A percentile compares a stretch with the other conserved stretches of the same genome.
Evolutionary conservation across 495 filamentous ascomycete species (phyloP).

Genomic region (Chaetomium fimeti): DNA sequence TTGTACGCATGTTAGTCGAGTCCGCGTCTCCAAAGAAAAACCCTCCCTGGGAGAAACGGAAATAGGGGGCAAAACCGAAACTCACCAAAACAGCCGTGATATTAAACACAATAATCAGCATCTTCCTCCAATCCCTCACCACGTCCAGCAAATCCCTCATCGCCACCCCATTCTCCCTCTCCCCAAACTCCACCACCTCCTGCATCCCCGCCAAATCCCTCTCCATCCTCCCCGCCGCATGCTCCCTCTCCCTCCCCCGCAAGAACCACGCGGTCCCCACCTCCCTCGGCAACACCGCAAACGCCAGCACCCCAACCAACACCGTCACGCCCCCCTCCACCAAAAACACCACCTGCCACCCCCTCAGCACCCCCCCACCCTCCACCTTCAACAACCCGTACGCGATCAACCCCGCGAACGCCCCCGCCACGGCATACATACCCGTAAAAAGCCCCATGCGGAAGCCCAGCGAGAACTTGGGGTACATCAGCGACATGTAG

Average conservation of each 20-base stretch:
- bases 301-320: conserved; percentile 50
- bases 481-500: conserved; percentile 59
- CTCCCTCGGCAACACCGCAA: conserved; percentile 61
- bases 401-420: conserved; percentile 56
- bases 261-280: conserved; percentile 34
- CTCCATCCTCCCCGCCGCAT: conserved; percentile 36
- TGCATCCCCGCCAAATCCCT: conserved; percentile 24
- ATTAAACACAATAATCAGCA: conserved; percentile 29
- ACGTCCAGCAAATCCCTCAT: conserved; percentile 24
- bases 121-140: conserved; percentile 29
- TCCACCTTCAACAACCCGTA: conserved; percentile 56
- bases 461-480: conserved; percentile 58
- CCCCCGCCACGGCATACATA: conserved; percentile 57
- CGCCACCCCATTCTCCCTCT: conserved; percentile 9
- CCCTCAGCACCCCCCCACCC: conserved; percentile 39
- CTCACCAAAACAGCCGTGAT: conserved; percentile 25
- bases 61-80: not conserved
- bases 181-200: conserved; percentile 30
- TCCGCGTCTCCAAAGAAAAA: not conserved
- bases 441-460: conserved; percentile 59
- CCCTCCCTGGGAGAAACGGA: not conserved
- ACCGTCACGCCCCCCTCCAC: conserved; percentile 52
- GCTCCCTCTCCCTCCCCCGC: conserved; percentile 27
- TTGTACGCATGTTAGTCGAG: no score
- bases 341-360: conserved; percentile 60